A percentile compares a stretch with the other conserved stretches of the same genome.
Evolutionary conservation across 2,329 filamentous ascomycete genomes (phyloP).

Genomic region (Exophiala viscosa): DNA sequence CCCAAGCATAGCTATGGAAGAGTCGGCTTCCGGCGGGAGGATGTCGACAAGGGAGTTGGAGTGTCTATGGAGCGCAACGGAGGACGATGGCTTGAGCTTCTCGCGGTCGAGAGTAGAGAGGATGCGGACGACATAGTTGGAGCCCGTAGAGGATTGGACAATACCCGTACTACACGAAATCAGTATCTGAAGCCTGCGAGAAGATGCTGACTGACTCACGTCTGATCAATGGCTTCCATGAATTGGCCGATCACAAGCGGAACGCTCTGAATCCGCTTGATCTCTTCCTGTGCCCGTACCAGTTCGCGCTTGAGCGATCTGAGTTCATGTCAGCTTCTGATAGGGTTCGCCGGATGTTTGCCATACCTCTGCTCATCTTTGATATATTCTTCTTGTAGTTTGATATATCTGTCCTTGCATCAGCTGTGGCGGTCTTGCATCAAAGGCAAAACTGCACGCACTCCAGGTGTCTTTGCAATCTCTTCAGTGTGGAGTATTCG

Average conservation of each 20-base stretch:
- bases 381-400: constrained; percentile 99
- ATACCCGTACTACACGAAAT: constrained; percentile 74
- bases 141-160: constrained; percentile 95
- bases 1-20: constrained; percentile 96
- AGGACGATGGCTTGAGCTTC: constrained; percentile 95
- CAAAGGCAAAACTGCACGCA: neutral
- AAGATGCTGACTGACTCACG: constrained; percentile 56
- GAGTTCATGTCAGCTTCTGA: constrained; percentile 13
- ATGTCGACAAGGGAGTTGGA: constrained; percentile 98
- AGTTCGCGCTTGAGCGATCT: constrained; percentile 96
- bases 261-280: constrained; percentile 98
- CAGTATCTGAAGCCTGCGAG: neutral
- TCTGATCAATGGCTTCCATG: constrained; percentile 99
- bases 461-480: constrained; percentile 74
- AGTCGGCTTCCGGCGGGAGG: constrained; percentile 96
- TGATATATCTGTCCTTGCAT: constrained; percentile 66
- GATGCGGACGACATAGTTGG: constrained; percentile 98
- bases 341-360: neutral
- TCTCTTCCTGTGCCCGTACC: constrained; percentile 96
- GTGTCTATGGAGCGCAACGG: constrained; percentile 94
- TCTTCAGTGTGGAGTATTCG: constrained; percentile 94
- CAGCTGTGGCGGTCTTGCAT: constrained; percentile 23
- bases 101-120: constrained; percentile 97
- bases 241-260: constrained; percentile 98
- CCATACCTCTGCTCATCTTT: constrained; percentile 93